Conservation (phyloP, 257 asterid genomes). For the Nicotiana otophora region DNA sequence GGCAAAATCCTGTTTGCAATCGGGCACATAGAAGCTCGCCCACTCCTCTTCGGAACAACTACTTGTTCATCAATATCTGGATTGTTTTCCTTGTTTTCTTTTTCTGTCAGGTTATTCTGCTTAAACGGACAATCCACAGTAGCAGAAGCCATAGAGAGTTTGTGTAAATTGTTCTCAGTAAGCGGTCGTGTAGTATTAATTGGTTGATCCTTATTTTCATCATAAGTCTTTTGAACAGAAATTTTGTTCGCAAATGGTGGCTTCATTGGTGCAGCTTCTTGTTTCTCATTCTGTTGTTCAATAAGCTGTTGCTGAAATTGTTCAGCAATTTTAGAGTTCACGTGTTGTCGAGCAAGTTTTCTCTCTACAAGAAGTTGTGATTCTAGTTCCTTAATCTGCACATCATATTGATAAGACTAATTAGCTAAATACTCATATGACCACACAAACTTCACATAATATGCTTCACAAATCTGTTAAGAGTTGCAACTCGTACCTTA, state of each 20-base stretch:
- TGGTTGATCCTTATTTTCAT: conserved; percentile 33
- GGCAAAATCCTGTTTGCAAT: conserved; percentile 22
- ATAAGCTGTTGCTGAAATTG: conserved; percentile 38
- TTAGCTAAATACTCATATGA: background rate
- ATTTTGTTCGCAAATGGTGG: conserved; percentile 54
- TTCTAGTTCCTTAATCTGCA: conserved; percentile 92
- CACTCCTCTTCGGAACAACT: conserved; percentile 46
- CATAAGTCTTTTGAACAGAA: conserved; percentile 20
- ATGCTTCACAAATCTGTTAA: background rate
- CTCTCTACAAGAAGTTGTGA: conserved; percentile 82
- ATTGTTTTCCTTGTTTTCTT: conserved; percentile 71
- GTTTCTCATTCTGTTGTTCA: conserved; percentile 49
- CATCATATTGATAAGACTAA: background rate
- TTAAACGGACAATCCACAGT: conserved; percentile 22
- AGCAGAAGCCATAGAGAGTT: conserved; percentile 35
- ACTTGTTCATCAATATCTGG: conserved; percentile 47
- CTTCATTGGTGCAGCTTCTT: conserved; percentile 28
- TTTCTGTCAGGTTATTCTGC: conserved; percentile 39
- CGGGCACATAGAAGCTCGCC: conserved; percentile 38
- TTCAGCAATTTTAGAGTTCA: conserved; percentile 71
- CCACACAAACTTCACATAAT: background rate
- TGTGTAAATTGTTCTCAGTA: conserved; percentile 34
- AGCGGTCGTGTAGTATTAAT: conserved; percentile 22
- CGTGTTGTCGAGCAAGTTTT: conserved; percentile 84
- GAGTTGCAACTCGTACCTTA: conserved; percentile 44